Percentiles rank a stretch among this genome's conserved stretches.
Conservation (phyloP, 78 protist genomes). For the Dictyostelium intermedium region DNA sequence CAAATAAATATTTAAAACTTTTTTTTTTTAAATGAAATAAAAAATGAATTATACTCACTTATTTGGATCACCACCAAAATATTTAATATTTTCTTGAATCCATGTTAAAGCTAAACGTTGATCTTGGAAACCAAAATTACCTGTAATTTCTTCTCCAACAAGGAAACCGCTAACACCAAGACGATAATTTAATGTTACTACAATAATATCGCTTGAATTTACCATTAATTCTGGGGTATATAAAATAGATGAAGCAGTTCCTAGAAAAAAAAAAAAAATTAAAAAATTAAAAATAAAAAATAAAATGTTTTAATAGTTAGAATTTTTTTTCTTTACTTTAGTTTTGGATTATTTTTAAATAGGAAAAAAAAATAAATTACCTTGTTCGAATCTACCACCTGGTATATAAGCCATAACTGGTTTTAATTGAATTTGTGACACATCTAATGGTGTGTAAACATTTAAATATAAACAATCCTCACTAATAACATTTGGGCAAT, state of each 20-base stretch:
- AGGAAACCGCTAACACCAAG: conserved; percentile 29
- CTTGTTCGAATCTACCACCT: conserved; percentile 50
- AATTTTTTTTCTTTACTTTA: neutral
- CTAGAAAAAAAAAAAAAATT: neutral
- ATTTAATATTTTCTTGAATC: conserved; percentile 82
- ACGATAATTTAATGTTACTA: conserved; percentile 46
- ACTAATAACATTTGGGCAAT: conserved; percentile 4
- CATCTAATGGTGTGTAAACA: conserved; percentile 55
- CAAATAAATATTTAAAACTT: neutral
- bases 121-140: conserved; percentile 87
- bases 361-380: neutral
- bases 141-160: neutral
- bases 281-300: neutral
- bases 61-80: conserved; percentile 87
- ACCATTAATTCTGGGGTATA: conserved; percentile 15
- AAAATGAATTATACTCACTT: neutral
- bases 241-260: conserved; percentile 15
- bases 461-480: conserved; percentile 85
- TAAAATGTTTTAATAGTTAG: neutral
- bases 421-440: neutral
- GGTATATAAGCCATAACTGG: conserved; percentile 55
- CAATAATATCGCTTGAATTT: conserved; percentile 6
- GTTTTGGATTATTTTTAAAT: too few relatives aligned
- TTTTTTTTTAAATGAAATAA: neutral
- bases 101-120: conserved; percentile 85